phyloP scores from a whole-genome alignment of 495 filamentous ascomycete genomes.

The Umbilicaria muhlenbergii region DNA sequence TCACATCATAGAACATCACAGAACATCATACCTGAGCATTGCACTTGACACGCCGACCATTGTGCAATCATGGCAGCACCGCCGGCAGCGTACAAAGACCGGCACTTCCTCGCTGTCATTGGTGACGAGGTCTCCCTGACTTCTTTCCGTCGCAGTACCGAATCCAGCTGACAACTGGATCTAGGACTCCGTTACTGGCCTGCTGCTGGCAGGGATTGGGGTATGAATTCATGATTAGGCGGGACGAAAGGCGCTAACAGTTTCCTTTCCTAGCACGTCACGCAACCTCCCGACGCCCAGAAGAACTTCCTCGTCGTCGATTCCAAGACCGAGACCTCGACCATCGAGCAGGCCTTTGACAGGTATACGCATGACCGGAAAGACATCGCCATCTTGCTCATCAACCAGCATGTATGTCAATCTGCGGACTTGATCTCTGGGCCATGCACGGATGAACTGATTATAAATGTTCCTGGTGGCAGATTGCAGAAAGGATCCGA shows the following conservation, averaged over 20 bases:
- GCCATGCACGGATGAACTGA: no score
- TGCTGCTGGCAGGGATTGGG: slow-evolving; percentile 87
- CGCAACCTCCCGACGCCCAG: slow-evolving; percentile 63
- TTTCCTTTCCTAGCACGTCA: slow-evolving; percentile 44
- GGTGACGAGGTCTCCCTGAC: slow-evolving; percentile 64
- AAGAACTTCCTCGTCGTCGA: slow-evolving; percentile 98
- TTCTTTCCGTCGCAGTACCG: not conserved
- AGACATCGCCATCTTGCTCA: slow-evolving; percentile 89
- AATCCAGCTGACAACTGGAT: slow-evolving; percentile 14
- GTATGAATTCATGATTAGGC: slow-evolving; percentile 35
- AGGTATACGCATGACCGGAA: slow-evolving; percentile 76
- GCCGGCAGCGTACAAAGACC: slow-evolving; percentile 59
- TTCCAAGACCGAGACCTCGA: slow-evolving; percentile 68
- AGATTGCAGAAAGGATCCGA: slow-evolving; percentile 91
- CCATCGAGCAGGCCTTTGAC: slow-evolving; percentile 86
- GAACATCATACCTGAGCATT: no score
- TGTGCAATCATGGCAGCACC: slow-evolving; percentile 32
- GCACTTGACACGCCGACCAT: not conserved
- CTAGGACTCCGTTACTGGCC: slow-evolving; percentile 83
- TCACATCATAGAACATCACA: not conserved
- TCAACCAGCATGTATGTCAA: slow-evolving; percentile 84
- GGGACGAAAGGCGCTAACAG: not conserved
- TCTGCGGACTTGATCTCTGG: no score
- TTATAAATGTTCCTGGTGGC: not conserved
- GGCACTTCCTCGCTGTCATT: slow-evolving; percentile 93